A percentile compares a stretch with the other conserved stretches of the same genome.
phyloP scores from a whole-genome alignment of 2,329 filamentous ascomycete genomes.

The Pseudopithomyces chartarum region DNA sequence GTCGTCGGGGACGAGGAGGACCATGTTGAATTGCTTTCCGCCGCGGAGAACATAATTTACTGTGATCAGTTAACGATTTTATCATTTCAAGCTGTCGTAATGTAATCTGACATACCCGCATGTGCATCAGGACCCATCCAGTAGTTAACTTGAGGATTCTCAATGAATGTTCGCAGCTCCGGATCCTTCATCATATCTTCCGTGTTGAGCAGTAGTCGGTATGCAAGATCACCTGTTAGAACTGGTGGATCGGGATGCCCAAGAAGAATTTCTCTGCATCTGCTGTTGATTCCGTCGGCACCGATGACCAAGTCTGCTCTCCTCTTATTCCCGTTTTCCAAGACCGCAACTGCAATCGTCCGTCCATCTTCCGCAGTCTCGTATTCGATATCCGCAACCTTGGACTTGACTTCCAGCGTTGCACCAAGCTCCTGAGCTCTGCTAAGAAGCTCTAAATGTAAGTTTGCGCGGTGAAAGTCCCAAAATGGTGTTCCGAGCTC shows the following conservation, averaged over 20 bases:
- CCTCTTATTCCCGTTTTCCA: slow-evolving; percentile 44
- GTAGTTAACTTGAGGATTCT: slow-evolving; percentile 57
- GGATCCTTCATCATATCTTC: slow-evolving; percentile 54
- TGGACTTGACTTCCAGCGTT: slow-evolving; percentile 50
- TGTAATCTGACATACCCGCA: slow-evolving; percentile 38
- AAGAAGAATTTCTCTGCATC: slow-evolving; percentile 52
- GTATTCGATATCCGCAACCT: slow-evolving; percentile 51
- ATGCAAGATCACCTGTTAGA: slow-evolving; percentile 58
- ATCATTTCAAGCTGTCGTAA: background rate
- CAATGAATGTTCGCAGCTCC: slow-evolving; percentile 52
- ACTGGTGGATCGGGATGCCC: slow-evolving; percentile 53
- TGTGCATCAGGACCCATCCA: slow-evolving; percentile 60
- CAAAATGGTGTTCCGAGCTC: slow-evolving; percentile 54
- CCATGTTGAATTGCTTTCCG: slow-evolving; percentile 57
- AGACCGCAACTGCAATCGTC: slow-evolving; percentile 48
- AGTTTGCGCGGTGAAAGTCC: slow-evolving; percentile 61
- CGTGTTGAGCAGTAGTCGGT: slow-evolving; percentile 54
- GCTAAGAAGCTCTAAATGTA: slow-evolving; percentile 56
- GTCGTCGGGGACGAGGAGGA: slow-evolving; percentile 57
- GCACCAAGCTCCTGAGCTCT: slow-evolving; percentile 56
- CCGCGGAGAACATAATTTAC: slow-evolving; percentile 59
- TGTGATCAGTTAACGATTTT: slow-evolving; percentile 10
- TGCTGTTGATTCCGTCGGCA: slow-evolving; percentile 55
- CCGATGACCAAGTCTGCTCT: slow-evolving; percentile 54
- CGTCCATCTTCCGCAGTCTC: slow-evolving; percentile 16